phyloP scores from a whole-genome alignment of 1,284 basidiomycete genomes.

The Crepidotus sp. region DNA sequence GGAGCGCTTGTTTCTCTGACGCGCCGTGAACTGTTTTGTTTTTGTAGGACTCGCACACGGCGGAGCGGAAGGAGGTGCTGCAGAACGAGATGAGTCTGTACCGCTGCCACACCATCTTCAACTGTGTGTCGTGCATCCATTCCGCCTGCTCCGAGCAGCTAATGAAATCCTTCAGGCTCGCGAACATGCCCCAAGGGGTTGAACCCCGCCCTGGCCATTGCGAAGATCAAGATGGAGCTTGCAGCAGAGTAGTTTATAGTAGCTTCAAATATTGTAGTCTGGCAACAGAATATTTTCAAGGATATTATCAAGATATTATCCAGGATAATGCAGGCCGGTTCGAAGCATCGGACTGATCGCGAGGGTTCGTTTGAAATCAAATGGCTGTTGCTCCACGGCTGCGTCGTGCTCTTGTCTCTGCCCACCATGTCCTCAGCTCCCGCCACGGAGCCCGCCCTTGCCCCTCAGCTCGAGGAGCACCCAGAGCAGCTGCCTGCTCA shows the following conservation, averaged over 20 bases:
- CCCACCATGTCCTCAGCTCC: slow-evolving; percentile 7
- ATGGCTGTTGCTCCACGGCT: slow-evolving; percentile 6
- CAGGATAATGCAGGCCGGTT: too few relatives aligned
- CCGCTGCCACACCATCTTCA: slow-evolving; percentile 94
- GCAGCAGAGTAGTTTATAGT: slow-evolving; percentile 50
- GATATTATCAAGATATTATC: too few relatives aligned
- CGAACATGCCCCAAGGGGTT: slow-evolving; percentile 95
- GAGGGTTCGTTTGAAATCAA: too few relatives aligned
- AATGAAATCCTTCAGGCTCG: slow-evolving; percentile 43
- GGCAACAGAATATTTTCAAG: too few relatives aligned
- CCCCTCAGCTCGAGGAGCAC: slow-evolving; percentile 13
- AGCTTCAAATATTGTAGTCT: too few relatives aligned
- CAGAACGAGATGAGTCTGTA: slow-evolving; percentile 95
- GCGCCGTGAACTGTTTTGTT: background rate
- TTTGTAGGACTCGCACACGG: slow-evolving; percentile 66
- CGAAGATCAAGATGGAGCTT: slow-evolving; percentile 84
- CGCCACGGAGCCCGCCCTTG: slow-evolving; percentile 18
- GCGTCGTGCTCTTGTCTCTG: background rate
- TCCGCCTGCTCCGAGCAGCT: background rate
- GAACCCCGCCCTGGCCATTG: slow-evolving; percentile 83
- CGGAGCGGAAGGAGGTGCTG: slow-evolving; percentile 82
- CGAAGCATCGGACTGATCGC: too few relatives aligned
- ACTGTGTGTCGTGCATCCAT: slow-evolving; percentile 47
- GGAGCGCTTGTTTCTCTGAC: too few relatives aligned
- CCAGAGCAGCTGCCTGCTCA: slow-evolving; percentile 16